These are phyloP conservation scores for Pseudopyricularia javanii DNA, from an alignment of 2,329 filamentous ascomycete species.

Conservation along the genomic window DNA sequence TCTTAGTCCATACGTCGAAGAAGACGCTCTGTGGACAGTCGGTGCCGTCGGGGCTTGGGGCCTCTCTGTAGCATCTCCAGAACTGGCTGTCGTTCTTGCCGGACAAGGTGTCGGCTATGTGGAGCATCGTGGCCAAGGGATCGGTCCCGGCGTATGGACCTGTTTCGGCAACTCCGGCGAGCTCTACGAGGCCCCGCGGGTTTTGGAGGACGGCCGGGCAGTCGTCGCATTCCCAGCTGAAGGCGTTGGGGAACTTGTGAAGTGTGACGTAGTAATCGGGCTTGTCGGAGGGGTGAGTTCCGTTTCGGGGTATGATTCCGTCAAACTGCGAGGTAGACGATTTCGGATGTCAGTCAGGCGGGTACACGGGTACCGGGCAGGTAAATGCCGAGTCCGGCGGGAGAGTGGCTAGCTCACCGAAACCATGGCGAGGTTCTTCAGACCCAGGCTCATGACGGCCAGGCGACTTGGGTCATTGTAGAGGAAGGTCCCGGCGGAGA, in stretches of 20 bases:
- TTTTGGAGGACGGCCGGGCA: not conserved
- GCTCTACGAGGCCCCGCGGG: not conserved
- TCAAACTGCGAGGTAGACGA: not conserved
- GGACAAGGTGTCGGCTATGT: not conserved
- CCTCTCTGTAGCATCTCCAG: not conserved
- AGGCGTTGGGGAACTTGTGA: conserved; percentile 3
- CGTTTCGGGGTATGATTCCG: not conserved
- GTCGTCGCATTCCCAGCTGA: not conserved
- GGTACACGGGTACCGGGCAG: not conserved
- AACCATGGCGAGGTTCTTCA: conserved; percentile 1
- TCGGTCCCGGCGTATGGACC: not conserved
- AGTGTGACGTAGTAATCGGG: not conserved
- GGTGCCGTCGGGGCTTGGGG: not conserved
- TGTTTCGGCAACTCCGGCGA: conserved; percentile 1
- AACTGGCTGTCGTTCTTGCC: not conserved
- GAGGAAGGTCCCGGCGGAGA: not conserved
- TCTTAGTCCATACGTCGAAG: not conserved
- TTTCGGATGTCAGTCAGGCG: not conserved
- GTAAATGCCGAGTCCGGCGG: not conserved
- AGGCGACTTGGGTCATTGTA: not conserved
- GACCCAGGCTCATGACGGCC: not conserved
- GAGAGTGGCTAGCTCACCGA: not conserved
- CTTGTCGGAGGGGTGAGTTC: not conserved
- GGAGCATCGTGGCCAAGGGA: not conserved
- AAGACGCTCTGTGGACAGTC: not conserved